Evolutionary conservation across 352 stramenopile genomes (phyloP).

Genomic region (Pythium periplocum): DNA sequence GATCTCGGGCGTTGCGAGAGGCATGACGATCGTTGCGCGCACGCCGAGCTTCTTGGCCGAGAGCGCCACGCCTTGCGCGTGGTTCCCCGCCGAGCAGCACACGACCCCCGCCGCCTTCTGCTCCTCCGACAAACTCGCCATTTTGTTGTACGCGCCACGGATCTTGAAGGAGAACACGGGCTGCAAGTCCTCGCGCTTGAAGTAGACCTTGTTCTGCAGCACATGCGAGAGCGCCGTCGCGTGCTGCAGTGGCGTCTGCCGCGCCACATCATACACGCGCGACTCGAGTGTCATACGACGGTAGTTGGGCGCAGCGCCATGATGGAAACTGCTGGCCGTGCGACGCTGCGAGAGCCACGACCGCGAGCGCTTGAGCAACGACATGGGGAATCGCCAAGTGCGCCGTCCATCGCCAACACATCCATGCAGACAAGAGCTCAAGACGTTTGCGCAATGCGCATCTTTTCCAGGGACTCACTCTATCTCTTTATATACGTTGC

Average conservation of each 20-base stretch:
- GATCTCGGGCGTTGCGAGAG: constrained; percentile 95
- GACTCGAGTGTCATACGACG: constrained; percentile 84
- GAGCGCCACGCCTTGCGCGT: constrained; percentile 97
- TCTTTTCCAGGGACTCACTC: not conserved
- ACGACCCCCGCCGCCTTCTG: constrained; percentile 79
- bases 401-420: no score
- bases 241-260: constrained; percentile 77
- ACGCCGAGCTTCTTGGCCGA: constrained; percentile 90
- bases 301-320: constrained; percentile 36
- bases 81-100: constrained; percentile 92
- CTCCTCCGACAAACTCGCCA: constrained; percentile 82
- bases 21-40: constrained; percentile 97
- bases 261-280: constrained; percentile 82
- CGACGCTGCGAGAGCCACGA: no score
- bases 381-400: no score
- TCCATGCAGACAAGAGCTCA: no score
- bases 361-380: no score
- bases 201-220: constrained; percentile 75
- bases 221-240: constrained; percentile 58
- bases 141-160: constrained; percentile 98
- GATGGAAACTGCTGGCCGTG: no score
- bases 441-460: constrained; percentile 9
- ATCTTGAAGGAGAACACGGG: constrained; percentile 99
- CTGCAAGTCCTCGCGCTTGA: constrained; percentile 98
- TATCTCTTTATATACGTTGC: constrained; percentile 1